Evolutionary conservation across 352 stramenopile species (phyloP), one percentile per base, ranked within the genome.

Genomic region (Phytophthora foliorum): DNA sequence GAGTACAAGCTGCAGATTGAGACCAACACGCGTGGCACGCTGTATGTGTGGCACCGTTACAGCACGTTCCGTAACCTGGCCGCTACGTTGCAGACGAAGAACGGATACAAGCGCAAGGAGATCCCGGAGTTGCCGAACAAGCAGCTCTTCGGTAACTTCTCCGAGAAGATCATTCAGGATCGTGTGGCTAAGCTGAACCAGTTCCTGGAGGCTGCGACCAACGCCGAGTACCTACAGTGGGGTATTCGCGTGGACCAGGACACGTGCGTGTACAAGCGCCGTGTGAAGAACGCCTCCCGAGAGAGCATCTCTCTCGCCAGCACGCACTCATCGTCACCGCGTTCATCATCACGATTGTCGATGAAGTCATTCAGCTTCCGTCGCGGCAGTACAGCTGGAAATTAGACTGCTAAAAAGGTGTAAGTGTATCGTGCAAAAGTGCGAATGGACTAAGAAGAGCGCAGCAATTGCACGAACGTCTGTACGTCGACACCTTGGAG

Each of bases 1-100:
- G 84, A 91, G 77, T 91, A 89, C 74, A 90, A 90, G 60, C 65
- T 91, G 19, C 81, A 90, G 59, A 90, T 91, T 58, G 81, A 92
- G 69, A 90, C 84, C 0, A 87, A 90, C 63, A 90, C 74, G 11
- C 84, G 81, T 27, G 84, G 84, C 19, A 90, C 81, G 4, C 42
- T 92, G 51, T 88, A 84, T 41, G 80, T 92, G 63, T 92, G 84
- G 84, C 84, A 92, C 58, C 84, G 84, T 14, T 92, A 92, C 80
- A 89, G 80, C 54, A 92, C 84, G 46, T 92, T 92, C 79, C 81
- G 81, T n/a, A 92, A 92, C 72, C 38, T 92, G 27, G 84, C 84
- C 9, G 82, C 80, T 16, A 89, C 84, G 21, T 62, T 92, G 32
- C 80, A 90, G 66, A 88, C 80, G n/a, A 92, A 92, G 77, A 89